Evolutionary conservation across 345 rosid genomes (phyloP), one percentile per base, ranked within the genome.

Genomic region (Aurinia saxatilis): DNA sequence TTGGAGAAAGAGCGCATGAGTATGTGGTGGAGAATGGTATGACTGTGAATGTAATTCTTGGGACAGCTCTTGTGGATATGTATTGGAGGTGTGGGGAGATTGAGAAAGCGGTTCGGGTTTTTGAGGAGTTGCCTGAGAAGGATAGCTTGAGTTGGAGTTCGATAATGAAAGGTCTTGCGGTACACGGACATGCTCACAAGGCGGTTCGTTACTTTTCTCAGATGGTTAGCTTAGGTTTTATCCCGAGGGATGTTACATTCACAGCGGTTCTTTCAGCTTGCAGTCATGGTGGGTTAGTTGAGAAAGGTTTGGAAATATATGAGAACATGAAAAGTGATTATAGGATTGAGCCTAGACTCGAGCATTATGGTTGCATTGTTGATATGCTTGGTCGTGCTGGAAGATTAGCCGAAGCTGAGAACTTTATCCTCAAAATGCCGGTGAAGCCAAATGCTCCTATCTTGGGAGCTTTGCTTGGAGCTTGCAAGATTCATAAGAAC

Each of bases 341-440:
- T 15, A 44, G 70, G 5, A 68, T 86, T 10, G 76, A 82, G 64
- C 88, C 84, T 18, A 80, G 88, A 66, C 50, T 82, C 42, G 96
- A 88, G 71, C 93, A 88, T 56, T 86, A 86, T 46, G 96, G 93
- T 36, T 88, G 96, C 66, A 68, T 86, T 33, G 93, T 86, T 34
- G 96, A 86, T 51, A 70, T 88, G 74, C 73, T 88, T 8, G 88
- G 93, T 40, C 85, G 91, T 23, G 91, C 93, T 36, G 93, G 96
- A 36, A 82, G 70, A 56, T 29, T 88, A 61, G 64, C 41, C 12
- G 84, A 86, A 74, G 90, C 96, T 5, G 86, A 88, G 70, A 78
- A 74, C 60, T 84, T 88, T 47, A 59, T 85, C 60, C 68, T 61
- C 4, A 63, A 82, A 40, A 84, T 88, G 90, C 93, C 87, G 0